These are phyloP conservation scores for Pseudogymnoascus sp. DNA, from an alignment of 2,329 filamentous ascomycete genomes.

Conservation along the genomic window DNA sequence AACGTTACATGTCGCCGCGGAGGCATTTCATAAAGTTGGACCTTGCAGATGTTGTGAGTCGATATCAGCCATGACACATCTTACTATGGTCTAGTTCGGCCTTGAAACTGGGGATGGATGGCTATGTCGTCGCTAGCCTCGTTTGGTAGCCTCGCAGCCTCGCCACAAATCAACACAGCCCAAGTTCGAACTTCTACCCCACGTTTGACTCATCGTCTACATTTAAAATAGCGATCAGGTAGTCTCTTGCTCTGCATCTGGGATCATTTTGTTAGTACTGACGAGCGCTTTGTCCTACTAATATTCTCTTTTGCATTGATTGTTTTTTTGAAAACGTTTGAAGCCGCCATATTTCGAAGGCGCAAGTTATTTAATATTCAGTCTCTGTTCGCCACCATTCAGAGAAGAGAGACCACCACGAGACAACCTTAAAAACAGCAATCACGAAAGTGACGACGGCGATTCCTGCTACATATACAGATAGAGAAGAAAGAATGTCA, in stretches of 20 bases:
- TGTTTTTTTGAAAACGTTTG: neutral
- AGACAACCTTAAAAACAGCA: neutral
- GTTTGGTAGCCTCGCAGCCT: slow-evolving; percentile 9
- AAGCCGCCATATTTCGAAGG: slow-evolving; percentile 5
- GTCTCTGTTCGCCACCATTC: neutral
- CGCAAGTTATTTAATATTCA: neutral
- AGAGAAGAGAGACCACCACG: neutral
- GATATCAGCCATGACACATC: slow-evolving; percentile 5
- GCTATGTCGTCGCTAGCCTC: neutral
- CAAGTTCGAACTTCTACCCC: slow-evolving; percentile 7
- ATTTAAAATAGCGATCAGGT: neutral
- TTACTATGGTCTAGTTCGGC: neutral
- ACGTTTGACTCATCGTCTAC: slow-evolving; percentile 5
- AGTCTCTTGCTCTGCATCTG: slow-evolving; percentile 1
- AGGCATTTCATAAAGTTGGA: slow-evolving; percentile 24
- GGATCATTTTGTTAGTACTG: neutral
- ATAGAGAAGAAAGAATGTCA: neutral
- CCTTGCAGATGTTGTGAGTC: slow-evolving; percentile 9
- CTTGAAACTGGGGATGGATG: neutral
- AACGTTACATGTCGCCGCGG: slow-evolving; percentile 43
- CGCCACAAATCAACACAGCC: slow-evolving; percentile 9
- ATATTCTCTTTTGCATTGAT: slow-evolving; percentile 10
- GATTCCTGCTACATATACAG: neutral
- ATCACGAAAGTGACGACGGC: neutral
- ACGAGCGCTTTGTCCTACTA: slow-evolving; percentile 1